These are phyloP conservation scores for Penicillium coffeae DNA, from an alignment of 495 filamentous ascomycete species.

Conservation along the genomic window DNA sequence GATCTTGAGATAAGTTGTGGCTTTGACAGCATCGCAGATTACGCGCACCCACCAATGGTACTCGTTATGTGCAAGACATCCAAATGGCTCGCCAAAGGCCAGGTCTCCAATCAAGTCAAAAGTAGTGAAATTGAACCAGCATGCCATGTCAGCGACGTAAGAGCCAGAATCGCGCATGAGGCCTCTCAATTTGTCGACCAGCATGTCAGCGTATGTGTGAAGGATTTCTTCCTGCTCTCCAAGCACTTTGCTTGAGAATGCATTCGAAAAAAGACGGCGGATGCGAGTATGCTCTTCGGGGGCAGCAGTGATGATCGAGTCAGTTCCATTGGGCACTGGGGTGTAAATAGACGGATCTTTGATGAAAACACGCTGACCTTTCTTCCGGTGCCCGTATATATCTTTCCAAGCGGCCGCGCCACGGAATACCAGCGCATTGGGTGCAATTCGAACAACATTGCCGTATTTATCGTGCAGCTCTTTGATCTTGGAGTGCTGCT, in stretches of 20 bases:
- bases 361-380: conserved; percentile 25
- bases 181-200: conserved; percentile 21
- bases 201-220: conserved; percentile 35
- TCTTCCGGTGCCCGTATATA: conserved; percentile 50
- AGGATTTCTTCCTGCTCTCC: conserved; percentile 46
- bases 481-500: conserved; percentile 25
- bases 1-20: conserved; percentile 29
- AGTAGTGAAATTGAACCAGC: conserved; percentile 41
- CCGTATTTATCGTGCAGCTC: conserved; percentile 51
- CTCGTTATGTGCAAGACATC: conserved; percentile 40
- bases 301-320: conserved; percentile 34
- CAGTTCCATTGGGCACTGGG: conserved; percentile 21
- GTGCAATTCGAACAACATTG: conserved; percentile 49
- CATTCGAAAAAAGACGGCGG: conserved; percentile 43
- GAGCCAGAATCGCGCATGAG: conserved; percentile 23
- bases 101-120: conserved; percentile 50
- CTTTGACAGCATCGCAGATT: conserved; percentile 25
- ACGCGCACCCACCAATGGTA: conserved; percentile 47
- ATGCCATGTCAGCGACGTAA: conserved; percentile 25
- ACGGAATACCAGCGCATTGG: conserved; percentile 50
- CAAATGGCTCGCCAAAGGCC: conserved; percentile 43
- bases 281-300: conserved; percentile 43
- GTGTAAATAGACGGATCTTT: conserved; percentile 34
- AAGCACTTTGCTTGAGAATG: conserved; percentile 48
- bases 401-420: conserved; percentile 53